A percentile compares a stretch with the other conserved stretches of the same genome.
phyloP scores from a whole-genome alignment of 2,329 filamentous ascomycete species.

The Moelleriella libera region DNA sequence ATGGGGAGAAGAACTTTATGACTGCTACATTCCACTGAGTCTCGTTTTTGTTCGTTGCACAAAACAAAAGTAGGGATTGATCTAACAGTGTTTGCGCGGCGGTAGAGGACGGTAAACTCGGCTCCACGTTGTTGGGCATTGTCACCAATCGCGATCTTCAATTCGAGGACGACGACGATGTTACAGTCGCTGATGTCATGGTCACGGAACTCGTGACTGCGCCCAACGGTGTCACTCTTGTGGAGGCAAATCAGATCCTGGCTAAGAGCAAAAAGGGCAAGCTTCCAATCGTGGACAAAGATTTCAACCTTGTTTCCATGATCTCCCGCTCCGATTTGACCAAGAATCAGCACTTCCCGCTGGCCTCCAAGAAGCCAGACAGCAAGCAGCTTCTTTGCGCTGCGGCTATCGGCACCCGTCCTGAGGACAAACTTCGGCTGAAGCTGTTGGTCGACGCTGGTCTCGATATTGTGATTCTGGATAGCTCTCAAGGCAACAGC shows the following conservation, averaged over 20 bases:
- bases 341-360: conserved; percentile 95
- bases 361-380: conserved; percentile 88
- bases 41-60: too few species aligned
- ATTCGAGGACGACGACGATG: conserved; percentile 66
- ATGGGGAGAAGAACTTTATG: conserved; percentile 52
- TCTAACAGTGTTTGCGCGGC: background rate
- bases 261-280: conserved; percentile 97
- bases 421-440: conserved; percentile 80
- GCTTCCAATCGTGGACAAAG: conserved; percentile 76
- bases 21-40: conserved; percentile 4
- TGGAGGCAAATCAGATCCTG: conserved; percentile 85
- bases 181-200: conserved; percentile 82
- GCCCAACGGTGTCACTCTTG: conserved; percentile 63
- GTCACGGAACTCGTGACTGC: conserved; percentile 89
- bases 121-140: conserved; percentile 92
- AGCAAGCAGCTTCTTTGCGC: conserved; percentile 97
- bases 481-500: conserved; percentile 95
- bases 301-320: conserved; percentile 79
- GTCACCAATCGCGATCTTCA: conserved; percentile 97
- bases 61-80: too few species aligned
- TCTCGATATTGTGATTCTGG: conserved; percentile 86
- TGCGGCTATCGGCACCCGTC: conserved; percentile 87
- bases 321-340: conserved; percentile 90
- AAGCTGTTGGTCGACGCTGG: conserved; percentile 85
- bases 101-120: conserved; percentile 77